A percentile compares a stretch with the other conserved stretches of the same genome.
Evolutionary conservation across 495 filamentous ascomycete species (phyloP).

Genomic region (Wilcoxina mikolae): DNA sequence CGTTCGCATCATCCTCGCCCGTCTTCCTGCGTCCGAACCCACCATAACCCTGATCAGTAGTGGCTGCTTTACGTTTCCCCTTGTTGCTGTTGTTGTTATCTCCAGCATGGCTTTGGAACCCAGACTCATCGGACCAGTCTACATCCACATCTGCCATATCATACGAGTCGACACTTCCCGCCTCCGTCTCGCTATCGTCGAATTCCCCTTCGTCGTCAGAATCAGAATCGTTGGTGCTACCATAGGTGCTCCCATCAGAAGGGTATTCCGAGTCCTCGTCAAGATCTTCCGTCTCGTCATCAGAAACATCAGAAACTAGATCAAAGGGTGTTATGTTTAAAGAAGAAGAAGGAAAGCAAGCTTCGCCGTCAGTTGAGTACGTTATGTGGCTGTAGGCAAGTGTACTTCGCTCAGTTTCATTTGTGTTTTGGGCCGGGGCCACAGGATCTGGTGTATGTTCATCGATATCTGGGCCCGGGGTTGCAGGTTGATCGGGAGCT

Average conservation of each 20-base stretch:
- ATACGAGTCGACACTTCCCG: neutral
- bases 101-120: neutral
- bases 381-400: too few species aligned
- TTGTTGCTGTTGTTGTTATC: neutral
- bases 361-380: too few species aligned
- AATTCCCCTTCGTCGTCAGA: neutral
- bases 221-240: neutral
- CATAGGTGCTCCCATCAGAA: constrained; percentile 2
- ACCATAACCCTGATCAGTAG: neutral
- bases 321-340: too few species aligned
- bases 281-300: neutral
- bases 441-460: too few species aligned
- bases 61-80: neutral
- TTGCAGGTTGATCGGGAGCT: too few species aligned
- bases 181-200: neutral
- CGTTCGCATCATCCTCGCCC: neutral
- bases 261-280: neutral
- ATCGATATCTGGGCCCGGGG: too few species aligned
- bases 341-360: too few species aligned
- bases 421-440: too few species aligned
- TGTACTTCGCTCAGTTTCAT: too few species aligned
- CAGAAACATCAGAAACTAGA: too few species aligned
- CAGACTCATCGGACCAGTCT: neutral
- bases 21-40: neutral
- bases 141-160: neutral